phyloP scores from a whole-genome alignment of 2,329 filamentous ascomycete genomes.

The Fusarium falciforme region DNA sequence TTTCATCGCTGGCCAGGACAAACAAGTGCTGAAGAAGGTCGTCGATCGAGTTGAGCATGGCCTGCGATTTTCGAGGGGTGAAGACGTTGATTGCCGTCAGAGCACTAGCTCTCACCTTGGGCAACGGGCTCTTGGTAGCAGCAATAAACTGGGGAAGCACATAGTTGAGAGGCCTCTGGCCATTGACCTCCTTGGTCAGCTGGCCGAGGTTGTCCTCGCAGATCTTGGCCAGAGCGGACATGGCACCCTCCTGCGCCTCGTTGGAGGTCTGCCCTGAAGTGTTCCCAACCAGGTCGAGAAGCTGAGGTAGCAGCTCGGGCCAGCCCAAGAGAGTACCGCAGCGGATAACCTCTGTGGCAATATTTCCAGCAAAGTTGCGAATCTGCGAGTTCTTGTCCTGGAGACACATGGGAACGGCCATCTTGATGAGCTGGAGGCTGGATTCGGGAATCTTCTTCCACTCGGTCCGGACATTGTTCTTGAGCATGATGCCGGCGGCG shows the following conservation, averaged over 20 bases:
- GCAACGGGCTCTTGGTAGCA: slow-evolving; percentile 80
- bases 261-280: slow-evolving; percentile 72
- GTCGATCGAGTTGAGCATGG: slow-evolving; percentile 84
- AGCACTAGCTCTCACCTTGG: slow-evolving; percentile 83
- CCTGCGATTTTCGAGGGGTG: slow-evolving; percentile 84
- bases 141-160: slow-evolving; percentile 92
- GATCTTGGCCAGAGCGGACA: slow-evolving; percentile 92
- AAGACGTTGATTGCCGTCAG: slow-evolving; percentile 92
- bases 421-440: slow-evolving; percentile 82
- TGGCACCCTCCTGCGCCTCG: slow-evolving; percentile 89
- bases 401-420: slow-evolving; percentile 80
- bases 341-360: slow-evolving; percentile 91
- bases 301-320: slow-evolving; percentile 88
- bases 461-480: slow-evolving; percentile 85
- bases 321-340: slow-evolving; percentile 88
- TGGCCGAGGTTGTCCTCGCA: slow-evolving; percentile 95
- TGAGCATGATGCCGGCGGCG: slow-evolving; percentile 92
- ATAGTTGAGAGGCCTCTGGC: slow-evolving; percentile 86
- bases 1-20: slow-evolving; percentile 79
- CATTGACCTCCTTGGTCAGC: slow-evolving; percentile 87
- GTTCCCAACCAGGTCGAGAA: slow-evolving; percentile 83
- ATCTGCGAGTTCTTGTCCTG: slow-evolving; percentile 87
- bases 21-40: slow-evolving; percentile 86
- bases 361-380: slow-evolving; percentile 88
- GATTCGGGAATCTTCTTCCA: slow-evolving; percentile 81